These are phyloP conservation scores for Lenzites betulinus DNA, from an alignment of 768 basidiomycete species.

Conservation along the genomic window DNA sequence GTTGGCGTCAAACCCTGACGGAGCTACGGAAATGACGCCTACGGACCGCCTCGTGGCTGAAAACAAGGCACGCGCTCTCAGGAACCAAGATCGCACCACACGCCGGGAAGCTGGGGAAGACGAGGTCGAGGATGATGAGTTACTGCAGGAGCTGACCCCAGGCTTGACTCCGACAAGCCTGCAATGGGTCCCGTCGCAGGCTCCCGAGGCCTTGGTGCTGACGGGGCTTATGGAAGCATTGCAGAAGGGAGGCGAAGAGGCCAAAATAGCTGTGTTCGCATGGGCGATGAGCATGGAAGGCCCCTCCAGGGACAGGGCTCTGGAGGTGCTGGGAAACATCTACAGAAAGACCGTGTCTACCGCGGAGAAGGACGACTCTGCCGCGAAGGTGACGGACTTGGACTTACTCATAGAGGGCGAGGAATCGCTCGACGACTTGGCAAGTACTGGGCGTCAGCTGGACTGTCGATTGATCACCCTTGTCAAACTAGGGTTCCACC, in stretches of 20 bases:
- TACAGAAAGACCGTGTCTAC: background rate
- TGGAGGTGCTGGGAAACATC: background rate
- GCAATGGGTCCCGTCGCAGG: background rate
- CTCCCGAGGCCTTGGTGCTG: background rate
- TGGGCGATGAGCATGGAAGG: background rate
- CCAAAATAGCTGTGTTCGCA: background rate
- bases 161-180: background rate
- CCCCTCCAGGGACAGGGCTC: background rate
- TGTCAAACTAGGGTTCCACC: conserved; percentile 3
- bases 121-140: background rate
- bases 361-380: background rate
- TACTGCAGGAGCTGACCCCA: too few relatives aligned
- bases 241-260: background rate
- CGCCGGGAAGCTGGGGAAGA: background rate
- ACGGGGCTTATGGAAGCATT: background rate
- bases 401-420: background rate
- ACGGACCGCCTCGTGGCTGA: background rate
- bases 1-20: background rate
- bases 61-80: background rate
- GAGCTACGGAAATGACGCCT: background rate
- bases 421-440: background rate
- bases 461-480: background rate
- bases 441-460: background rate
- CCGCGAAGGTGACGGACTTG: background rate
- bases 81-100: background rate